Evolutionary conservation across 805 yeast genomes (phyloP).

Genomic region (Suhomyces faveliae): DNA sequence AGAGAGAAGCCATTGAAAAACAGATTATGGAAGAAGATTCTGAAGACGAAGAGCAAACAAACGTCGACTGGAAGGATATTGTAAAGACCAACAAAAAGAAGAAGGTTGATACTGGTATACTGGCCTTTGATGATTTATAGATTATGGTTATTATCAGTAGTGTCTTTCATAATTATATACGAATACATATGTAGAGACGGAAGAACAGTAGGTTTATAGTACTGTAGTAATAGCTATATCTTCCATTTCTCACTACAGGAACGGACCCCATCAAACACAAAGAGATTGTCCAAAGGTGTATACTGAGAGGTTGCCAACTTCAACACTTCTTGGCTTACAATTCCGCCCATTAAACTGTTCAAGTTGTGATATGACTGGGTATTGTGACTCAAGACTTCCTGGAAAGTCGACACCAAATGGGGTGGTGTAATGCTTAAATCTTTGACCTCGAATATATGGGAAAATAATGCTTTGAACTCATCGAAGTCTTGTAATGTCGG

Average conservation of each 20-base stretch:
- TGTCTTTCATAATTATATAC: neutral
- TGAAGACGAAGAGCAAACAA: slow-evolving; percentile 44
- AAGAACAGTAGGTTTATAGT: neutral
- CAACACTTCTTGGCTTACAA: slow-evolving; percentile 80
- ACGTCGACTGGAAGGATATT: slow-evolving; percentile 85
- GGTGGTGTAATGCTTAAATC: slow-evolving; percentile 12
- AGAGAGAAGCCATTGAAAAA: slow-evolving; percentile 66
- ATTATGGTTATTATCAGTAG: neutral
- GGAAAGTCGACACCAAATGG: slow-evolving; percentile 17
- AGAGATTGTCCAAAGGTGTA: slow-evolving; percentile 67
- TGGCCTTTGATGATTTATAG: slow-evolving; percentile 55
- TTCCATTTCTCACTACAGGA: slow-evolving; percentile 48
- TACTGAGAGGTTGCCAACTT: slow-evolving; percentile 79
- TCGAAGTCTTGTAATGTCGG: slow-evolving; percentile 24
- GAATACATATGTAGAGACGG: neutral
- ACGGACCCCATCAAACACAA: slow-evolving; percentile 70
- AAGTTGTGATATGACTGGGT: slow-evolving; percentile 54
- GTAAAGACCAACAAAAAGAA: slow-evolving; percentile 64
- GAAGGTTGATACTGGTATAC: slow-evolving; percentile 42
- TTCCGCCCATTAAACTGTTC: slow-evolving; percentile 75
- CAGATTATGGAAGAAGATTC: slow-evolving; percentile 45
- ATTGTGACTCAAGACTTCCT: slow-evolving; percentile 37
- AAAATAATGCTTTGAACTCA: slow-evolving; percentile 19
- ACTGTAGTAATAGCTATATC: too few relatives aligned
- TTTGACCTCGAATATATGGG: slow-evolving; percentile 12